These are phyloP conservation scores for Botrytis sinoallii DNA, from an alignment of 2,329 filamentous ascomycete genomes.

Conservation along the genomic window DNA sequence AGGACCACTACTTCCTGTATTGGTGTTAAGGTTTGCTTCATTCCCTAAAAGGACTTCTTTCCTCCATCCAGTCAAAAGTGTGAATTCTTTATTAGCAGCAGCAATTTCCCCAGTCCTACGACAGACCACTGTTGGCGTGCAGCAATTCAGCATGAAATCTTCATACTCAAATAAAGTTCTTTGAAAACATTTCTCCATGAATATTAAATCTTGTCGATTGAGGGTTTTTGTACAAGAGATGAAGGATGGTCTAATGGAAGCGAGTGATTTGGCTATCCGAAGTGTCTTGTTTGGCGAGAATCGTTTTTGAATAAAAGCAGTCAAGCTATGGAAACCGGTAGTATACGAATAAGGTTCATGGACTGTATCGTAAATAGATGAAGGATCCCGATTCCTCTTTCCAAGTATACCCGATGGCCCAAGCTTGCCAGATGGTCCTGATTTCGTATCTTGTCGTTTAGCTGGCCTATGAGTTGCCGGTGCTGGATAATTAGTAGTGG, in stretches of 20 bases:
- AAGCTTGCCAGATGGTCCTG: constrained; percentile 30
- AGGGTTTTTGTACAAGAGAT: constrained; percentile 89
- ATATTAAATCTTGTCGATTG: constrained; percentile 83
- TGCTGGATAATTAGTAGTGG: constrained; percentile 35
- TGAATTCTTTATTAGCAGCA: constrained; percentile 93
- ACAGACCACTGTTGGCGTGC: constrained; percentile 88
- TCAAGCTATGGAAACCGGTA: constrained; percentile 83
- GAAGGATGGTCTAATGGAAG: constrained; percentile 87
- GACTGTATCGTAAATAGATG: constrained; percentile 82
- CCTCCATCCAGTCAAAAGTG: constrained; percentile 91
- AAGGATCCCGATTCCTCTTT: constrained; percentile 70
- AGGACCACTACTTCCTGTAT: constrained; percentile 46
- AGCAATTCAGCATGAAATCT: constrained; percentile 83
- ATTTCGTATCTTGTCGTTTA: constrained; percentile 33
- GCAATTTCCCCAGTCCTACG: constrained; percentile 93
- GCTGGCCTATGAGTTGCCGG: constrained; percentile 29
- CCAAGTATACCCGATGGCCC: constrained; percentile 34
- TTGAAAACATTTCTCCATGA: constrained; percentile 98
- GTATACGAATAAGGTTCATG: constrained; percentile 91
- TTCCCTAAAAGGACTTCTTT: constrained; percentile 86
- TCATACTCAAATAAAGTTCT: constrained; percentile 90
- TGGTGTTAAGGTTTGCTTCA: constrained; percentile 82
- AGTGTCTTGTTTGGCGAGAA: constrained; percentile 75
- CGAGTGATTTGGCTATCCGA: constrained; percentile 81
- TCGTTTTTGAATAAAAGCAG: constrained; percentile 73